phyloP scores from a whole-genome alignment of 345 rosid genomes.

The Draba incana region DNA sequence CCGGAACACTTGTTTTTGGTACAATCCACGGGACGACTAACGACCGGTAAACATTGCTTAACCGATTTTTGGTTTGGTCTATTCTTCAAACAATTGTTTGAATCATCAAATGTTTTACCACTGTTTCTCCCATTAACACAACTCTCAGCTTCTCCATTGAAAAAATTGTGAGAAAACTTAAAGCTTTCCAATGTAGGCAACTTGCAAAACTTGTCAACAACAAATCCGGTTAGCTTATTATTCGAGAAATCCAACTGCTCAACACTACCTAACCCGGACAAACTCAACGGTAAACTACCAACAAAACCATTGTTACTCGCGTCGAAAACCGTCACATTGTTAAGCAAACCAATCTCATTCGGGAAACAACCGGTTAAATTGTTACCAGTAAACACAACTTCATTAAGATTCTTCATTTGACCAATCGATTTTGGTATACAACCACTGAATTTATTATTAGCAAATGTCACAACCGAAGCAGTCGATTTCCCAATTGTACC shows the following conservation, averaged over 20 bases:
- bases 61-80: constrained; percentile 51
- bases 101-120: constrained; percentile 48
- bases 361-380: constrained; percentile 64
- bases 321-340: constrained; percentile 57
- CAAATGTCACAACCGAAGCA: constrained; percentile 59
- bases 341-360: constrained; percentile 57
- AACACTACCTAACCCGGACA: constrained; percentile 42
- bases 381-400: constrained; percentile 58
- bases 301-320: constrained; percentile 48
- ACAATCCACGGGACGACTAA: constrained; percentile 59
- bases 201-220: constrained; percentile 50
- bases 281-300: constrained; percentile 51
- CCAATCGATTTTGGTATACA: constrained; percentile 67
- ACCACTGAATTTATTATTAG: constrained; percentile 60
- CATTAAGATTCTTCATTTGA: constrained; percentile 54
- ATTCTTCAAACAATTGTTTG: constrained; percentile 51
- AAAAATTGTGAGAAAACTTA: constrained; percentile 54
- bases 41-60: constrained; percentile 50
- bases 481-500: constrained; percentile 53
- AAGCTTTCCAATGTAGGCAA: constrained; percentile 53
- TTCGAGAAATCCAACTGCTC: constrained; percentile 46
- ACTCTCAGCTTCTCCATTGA: constrained; percentile 54
- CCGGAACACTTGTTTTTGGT: constrained; percentile 53
- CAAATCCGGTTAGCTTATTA: constrained; percentile 56
- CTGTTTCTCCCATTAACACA: constrained; percentile 47